These are phyloP conservation scores for Onygena corvina DNA, from an alignment of 2,329 filamentous ascomycete species.

Conservation along the genomic window DNA sequence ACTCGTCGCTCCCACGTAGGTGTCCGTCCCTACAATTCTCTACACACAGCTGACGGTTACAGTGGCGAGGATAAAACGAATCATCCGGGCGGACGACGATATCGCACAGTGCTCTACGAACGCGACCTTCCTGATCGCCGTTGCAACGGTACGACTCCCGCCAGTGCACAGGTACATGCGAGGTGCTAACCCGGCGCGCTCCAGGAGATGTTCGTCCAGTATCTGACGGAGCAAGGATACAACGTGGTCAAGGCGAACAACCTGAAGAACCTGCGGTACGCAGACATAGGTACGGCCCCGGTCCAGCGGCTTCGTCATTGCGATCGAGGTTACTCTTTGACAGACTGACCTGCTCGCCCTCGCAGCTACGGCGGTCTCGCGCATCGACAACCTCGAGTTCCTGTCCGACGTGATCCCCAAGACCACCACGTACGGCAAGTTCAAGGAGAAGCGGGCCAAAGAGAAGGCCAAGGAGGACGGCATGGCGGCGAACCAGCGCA, in stretches of 20 bases:
- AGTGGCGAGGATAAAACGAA: constrained; percentile 95
- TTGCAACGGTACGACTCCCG: constrained; percentile 57
- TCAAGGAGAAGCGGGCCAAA: constrained; percentile 48
- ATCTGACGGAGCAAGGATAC: constrained; percentile 72
- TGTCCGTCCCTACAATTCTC: constrained; percentile 14
- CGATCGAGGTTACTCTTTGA: background rate
- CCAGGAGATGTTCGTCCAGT: constrained; percentile 89
- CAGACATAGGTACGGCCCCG: constrained; percentile 59
- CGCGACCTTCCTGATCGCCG: constrained; percentile 82
- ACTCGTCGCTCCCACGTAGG: constrained; percentile 73
- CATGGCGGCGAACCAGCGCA: constrained; percentile 31
- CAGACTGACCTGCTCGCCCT: constrained; percentile 12
- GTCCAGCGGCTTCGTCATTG: background rate
- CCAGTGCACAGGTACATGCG: background rate
- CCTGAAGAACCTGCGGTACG: constrained; percentile 94
- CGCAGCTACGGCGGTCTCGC: constrained; percentile 67
- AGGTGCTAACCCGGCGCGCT: constrained; percentile 7
- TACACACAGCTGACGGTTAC: constrained; percentile 7
- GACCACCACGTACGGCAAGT: constrained; percentile 66
- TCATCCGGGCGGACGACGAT: constrained; percentile 78
- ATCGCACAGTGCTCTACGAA: constrained; percentile 81
- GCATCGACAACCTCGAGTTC: constrained; percentile 90
- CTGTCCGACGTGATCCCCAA: constrained; percentile 81
- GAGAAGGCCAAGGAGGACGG: constrained; percentile 23
- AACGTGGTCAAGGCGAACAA: constrained; percentile 85